Evolutionary conservation across 768 basidiomycete genomes (phyloP).

Genomic region (Kwoniella botswanensis): DNA sequence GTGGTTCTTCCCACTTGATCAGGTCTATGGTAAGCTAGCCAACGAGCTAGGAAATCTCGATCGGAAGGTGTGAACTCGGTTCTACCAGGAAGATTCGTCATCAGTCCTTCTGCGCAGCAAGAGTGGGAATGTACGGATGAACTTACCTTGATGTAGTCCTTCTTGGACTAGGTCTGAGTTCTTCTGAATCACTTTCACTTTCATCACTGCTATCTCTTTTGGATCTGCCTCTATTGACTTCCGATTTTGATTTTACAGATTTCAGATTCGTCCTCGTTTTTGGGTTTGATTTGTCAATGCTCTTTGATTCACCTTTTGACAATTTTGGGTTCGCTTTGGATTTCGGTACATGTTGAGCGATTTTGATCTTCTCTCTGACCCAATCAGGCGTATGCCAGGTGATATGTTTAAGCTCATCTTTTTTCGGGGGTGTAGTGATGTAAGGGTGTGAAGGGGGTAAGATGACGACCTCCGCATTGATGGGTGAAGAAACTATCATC

Average conservation of each 20-base stretch:
- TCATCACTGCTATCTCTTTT: neutral
- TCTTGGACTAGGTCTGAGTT: neutral
- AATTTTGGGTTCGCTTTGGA: slow-evolving; percentile 3
- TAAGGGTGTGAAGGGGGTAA: neutral
- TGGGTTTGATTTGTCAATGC: neutral
- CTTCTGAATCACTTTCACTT: neutral
- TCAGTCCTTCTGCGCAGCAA: neutral
- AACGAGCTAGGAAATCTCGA: slow-evolving; percentile 26
- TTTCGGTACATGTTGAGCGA: neutral
- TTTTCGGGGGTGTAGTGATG: neutral
- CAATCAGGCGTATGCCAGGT: slow-evolving; percentile 7
- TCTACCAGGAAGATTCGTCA: neutral
- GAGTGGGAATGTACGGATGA: neutral
- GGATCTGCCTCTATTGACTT: too few relatives aligned
- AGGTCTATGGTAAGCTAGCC: slow-evolving; percentile 24
- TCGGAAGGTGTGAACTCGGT: slow-evolving; percentile 28
- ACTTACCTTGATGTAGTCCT: neutral
- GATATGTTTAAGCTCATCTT: neutral
- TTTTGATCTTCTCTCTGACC: slow-evolving; percentile 11
- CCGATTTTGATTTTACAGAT: neutral
- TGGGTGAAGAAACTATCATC: slow-evolving; percentile 6
- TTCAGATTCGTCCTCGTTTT: neutral
- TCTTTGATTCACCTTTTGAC: slow-evolving; percentile 4
- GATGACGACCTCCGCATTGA: slow-evolving; percentile 9
- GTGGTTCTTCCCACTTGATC: slow-evolving; percentile 19